Conservation (phyloP, 1,284 basidiomycete genomes). For the Clitocybe nebularis region DNA sequence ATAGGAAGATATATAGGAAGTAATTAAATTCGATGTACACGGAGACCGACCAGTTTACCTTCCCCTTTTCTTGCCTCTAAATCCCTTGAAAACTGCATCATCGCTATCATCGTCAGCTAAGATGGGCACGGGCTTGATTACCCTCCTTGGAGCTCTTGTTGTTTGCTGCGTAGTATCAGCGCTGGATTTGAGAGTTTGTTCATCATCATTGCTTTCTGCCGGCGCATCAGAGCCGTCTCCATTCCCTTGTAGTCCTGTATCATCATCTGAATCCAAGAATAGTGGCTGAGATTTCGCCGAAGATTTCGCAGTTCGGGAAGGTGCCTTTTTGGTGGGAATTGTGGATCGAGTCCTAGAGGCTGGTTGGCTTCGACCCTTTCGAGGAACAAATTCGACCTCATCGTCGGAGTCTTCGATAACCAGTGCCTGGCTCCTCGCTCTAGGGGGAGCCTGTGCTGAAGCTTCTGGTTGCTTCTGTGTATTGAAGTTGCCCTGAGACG, state of each 20-base stretch:
- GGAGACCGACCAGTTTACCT: too few relatives aligned
- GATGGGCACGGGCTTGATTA: conserved; percentile 33
- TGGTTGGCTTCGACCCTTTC: conserved; percentile 18
- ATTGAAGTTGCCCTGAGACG: conserved; percentile 19
- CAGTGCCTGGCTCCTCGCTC: conserved; percentile 17
- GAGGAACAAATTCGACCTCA: conserved; percentile 20
- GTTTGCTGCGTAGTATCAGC: conserved; percentile 13
- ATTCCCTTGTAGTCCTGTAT: conserved; percentile 15
- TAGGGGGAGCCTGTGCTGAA: conserved; percentile 8
- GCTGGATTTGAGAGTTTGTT: conserved; percentile 31
- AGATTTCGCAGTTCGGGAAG: conserved; percentile 13
- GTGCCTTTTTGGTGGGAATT: conserved; percentile 18
- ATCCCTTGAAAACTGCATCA: conserved; percentile 63
- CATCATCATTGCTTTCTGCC: conserved; percentile 23
- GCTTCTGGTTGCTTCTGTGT: conserved; percentile 10
- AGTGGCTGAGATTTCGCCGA: conserved; percentile 28
- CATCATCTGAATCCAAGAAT: conserved; percentile 42
- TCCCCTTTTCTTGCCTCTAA: conserved; percentile 34
- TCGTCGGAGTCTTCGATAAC: conserved; percentile 32
- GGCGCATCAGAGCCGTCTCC: conserved; percentile 13
- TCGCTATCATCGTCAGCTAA: conserved; percentile 66
- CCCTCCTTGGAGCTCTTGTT: conserved; percentile 18
- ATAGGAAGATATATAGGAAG: background rate
- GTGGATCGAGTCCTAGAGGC: conserved; percentile 24
- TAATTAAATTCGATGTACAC: background rate